Percentiles rank a stretch among this genome's conserved stretches.
phyloP scores from a whole-genome alignment of 2,329 filamentous ascomycete species.

The Paracorniculantispora psalliotae region DNA sequence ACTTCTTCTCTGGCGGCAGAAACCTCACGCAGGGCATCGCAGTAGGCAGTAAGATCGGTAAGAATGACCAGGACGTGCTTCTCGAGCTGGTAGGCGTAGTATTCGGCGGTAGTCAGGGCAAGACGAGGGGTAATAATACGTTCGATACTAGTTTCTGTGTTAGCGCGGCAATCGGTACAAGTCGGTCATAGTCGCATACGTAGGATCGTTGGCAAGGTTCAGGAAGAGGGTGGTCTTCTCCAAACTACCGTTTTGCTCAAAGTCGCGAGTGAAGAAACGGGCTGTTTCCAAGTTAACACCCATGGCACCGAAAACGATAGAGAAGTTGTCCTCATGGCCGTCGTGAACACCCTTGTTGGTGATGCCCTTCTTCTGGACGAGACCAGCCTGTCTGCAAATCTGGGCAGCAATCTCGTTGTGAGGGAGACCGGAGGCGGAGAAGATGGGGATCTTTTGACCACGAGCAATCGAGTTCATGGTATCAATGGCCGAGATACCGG shows the following conservation, averaged over 20 bases:
- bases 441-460: slow-evolving; percentile 99
- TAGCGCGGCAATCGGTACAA: not conserved
- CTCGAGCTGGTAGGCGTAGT: slow-evolving; percentile 99
- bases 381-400: slow-evolving; percentile 93
- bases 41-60: slow-evolving; percentile 96
- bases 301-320: slow-evolving; percentile 99
- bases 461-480: slow-evolving; percentile 98
- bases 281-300: slow-evolving; percentile 99
- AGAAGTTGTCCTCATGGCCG: slow-evolving; percentile 98
- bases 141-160: slow-evolving; percentile 65
- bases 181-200: slow-evolving; percentile 54
- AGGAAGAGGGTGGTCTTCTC: slow-evolving; percentile 96
- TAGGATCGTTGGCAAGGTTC: slow-evolving; percentile 98
- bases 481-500: slow-evolving; percentile 97
- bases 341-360: slow-evolving; percentile 95
- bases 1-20: slow-evolving; percentile 98
- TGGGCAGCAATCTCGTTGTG: slow-evolving; percentile 99
- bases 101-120: slow-evolving; percentile 95
- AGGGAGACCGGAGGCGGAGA: slow-evolving; percentile 94
- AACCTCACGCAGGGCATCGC: slow-evolving; percentile 96
- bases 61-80: slow-evolving; percentile 99
- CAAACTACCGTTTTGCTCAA: slow-evolving; percentile 98
- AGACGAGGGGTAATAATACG: slow-evolving; percentile 99
- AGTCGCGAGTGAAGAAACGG: slow-evolving; percentile 97
- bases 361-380: slow-evolving; percentile 72